Evolutionary conservation across 495 filamentous ascomycete genomes (phyloP), one percentile per base, ranked within the genome.

Genomic region (Penicillium bialowiezense): DNA sequence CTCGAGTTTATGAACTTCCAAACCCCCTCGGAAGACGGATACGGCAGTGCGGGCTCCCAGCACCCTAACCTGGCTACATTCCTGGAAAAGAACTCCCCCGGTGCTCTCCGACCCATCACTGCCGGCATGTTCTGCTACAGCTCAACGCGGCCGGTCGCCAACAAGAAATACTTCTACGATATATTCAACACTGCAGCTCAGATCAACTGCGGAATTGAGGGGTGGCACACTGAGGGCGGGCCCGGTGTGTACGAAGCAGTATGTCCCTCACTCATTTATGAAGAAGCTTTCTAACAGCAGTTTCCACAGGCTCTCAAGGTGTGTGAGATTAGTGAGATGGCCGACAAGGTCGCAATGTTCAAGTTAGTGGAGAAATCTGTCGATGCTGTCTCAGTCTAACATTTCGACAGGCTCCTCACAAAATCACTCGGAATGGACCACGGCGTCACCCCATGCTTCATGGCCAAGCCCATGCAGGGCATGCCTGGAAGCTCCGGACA

Each of bases 71-170:
- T 87, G 12, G 86, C 85, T 20, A 66, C 73, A 2, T 92, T 82
- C 63, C 77, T 95, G 6, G 73, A 76, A 40, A 67, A 84, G 21
- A 90, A 91, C 54, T 72, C 86, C 0, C 79, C 84, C 6, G 68
- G 82, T 15, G 59, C 77, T 0, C 78, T 93, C 4, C 86, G 88
- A 1, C 71, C 80, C 14, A 60, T 96, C 26, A 93, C 90, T 8
- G 87, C 91, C 55, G 91, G 91, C 59, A 96, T 95, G 89, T 95
- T 95, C 54, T 91, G 90, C 32, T 96, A 96, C 73, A 90, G 86
- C 60, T 70, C 93, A 52, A 91, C 89, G n/a, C 72, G 90, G 12
- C 86, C 91, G 0, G 81, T 89, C 20, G 87, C 91, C 52, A 92
- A 92, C 55, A 82, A 90, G 65, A 88, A 89, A n/a, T 96, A 90